Percentiles rank a stretch among this genome's conserved stretches.
Evolutionary conservation across 257 asterid species (phyloP).

Genomic region (Agastache rugosa): DNA sequence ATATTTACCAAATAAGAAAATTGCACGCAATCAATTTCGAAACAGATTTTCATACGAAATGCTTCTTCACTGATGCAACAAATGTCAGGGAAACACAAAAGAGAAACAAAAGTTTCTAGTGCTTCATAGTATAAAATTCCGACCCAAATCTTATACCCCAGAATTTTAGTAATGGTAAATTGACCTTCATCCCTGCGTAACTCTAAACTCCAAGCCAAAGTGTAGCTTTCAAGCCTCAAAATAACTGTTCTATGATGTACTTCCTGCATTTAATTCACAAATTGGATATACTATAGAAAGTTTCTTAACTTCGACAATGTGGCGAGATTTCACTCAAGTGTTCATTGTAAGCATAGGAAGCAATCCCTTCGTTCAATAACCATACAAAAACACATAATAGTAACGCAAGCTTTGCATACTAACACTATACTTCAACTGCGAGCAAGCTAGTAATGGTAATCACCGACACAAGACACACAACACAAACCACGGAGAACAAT

Average conservation of each 20-base stretch:
- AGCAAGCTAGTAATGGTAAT: neutral
- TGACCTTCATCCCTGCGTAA: neutral
- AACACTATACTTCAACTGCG: neutral
- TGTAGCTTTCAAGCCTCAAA: constrained; percentile 23
- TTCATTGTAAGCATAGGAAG: neutral
- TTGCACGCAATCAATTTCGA: neutral
- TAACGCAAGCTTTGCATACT: constrained; percentile 4
- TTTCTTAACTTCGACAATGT: neutral
- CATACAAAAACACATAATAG: neutral
- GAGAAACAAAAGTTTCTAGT: neutral
- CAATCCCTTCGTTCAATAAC: neutral
- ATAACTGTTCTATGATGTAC: neutral
- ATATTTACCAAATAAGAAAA: neutral
- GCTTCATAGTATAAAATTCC: constrained; percentile 1
- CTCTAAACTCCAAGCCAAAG: constrained; percentile 8
- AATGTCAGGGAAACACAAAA: neutral
- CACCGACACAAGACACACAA: neutral
- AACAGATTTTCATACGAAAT: constrained; percentile 17
- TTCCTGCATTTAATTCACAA: constrained; percentile 4
- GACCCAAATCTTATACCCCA: neutral
- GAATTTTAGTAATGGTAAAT: neutral
- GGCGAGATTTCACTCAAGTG: neutral
- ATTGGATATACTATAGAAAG: neutral
- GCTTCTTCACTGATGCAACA: neutral
- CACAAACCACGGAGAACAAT: neutral